Evolutionary conservation across 305 asterid genomes (phyloP).

Genomic region (Fraxinus angustifolia): DNA sequence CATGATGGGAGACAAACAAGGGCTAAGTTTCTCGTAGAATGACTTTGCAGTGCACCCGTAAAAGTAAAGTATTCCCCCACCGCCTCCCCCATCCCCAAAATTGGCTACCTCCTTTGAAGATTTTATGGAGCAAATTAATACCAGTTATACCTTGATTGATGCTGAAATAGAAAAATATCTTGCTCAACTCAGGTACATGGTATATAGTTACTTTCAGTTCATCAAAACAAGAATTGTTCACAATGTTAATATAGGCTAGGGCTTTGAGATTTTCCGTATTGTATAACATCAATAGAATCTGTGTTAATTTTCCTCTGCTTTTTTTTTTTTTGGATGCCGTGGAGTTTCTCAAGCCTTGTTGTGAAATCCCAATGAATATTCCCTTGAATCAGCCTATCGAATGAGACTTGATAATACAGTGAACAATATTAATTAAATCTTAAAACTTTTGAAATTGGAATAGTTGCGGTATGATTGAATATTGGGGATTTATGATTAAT

Average conservation of each 20-base stretch:
- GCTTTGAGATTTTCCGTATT: not conserved
- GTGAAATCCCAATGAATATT: not conserved
- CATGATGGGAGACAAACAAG: too few relatives aligned
- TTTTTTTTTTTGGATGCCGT: not conserved
- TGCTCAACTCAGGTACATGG: not conserved
- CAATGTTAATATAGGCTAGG: conserved; percentile 1
- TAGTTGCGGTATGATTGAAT: not conserved
- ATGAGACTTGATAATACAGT: not conserved
- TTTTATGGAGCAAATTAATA: not conserved
- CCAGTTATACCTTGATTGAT: not conserved
- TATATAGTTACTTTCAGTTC: not conserved
- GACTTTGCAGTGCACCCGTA: not conserved
- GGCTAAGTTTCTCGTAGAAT: not conserved
- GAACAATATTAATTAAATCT: not conserved
- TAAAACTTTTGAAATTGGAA: not conserved
- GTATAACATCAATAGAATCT: not conserved
- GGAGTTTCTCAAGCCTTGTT: conserved; percentile 7
- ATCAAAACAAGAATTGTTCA: conserved; percentile 9
- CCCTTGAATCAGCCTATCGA: not conserved
- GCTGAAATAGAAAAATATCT: conserved; percentile 6
- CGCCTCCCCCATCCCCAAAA: not conserved
- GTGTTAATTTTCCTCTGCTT: not conserved
- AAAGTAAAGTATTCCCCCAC: not conserved
- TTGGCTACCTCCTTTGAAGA: not conserved
- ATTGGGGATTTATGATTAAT: not conserved